Conservation (phyloP, 2,329 filamentous ascomycete genomes). For the Sclerotinia borealis region DNA sequence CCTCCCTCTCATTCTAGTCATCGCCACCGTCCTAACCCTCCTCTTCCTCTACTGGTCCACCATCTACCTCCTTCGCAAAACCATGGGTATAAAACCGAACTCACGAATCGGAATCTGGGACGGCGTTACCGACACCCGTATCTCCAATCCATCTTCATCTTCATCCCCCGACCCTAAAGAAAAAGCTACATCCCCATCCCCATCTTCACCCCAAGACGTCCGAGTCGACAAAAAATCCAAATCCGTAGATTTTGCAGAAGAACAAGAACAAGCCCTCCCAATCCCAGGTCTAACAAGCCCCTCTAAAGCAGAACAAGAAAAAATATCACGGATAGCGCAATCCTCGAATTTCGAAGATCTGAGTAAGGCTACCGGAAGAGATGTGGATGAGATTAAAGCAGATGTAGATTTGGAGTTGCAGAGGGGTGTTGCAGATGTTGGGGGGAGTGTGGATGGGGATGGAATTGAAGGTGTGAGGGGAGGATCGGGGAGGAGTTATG, state of each 20-base stretch:
- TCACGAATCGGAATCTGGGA: not conserved
- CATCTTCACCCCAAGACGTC: no score
- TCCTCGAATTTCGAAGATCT: not conserved
- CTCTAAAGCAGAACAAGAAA: not conserved
- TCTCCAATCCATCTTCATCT: no score
- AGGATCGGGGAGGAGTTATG: not conserved
- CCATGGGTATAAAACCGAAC: not conserved
- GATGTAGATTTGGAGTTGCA: not conserved
- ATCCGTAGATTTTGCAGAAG: no score
- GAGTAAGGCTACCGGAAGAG: not conserved
- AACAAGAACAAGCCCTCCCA: no score
- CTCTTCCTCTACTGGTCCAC: constrained; percentile 4
- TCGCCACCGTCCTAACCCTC: not conserved
- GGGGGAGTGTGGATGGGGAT: not conserved
- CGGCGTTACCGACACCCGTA: no score
- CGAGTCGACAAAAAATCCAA: no score
- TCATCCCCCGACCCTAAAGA: not conserved
- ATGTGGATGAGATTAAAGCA: not conserved
- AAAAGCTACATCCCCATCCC: not conserved
- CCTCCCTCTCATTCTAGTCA: no score
- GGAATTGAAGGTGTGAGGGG: not conserved
- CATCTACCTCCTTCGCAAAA: not conserved
- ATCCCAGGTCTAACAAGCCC: no score
- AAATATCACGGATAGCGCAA: not conserved
- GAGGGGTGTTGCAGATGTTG: not conserved